Evolutionary conservation across 129 eudicot species (phyloP).

Genomic region (Flaveria sonorensis): DNA sequence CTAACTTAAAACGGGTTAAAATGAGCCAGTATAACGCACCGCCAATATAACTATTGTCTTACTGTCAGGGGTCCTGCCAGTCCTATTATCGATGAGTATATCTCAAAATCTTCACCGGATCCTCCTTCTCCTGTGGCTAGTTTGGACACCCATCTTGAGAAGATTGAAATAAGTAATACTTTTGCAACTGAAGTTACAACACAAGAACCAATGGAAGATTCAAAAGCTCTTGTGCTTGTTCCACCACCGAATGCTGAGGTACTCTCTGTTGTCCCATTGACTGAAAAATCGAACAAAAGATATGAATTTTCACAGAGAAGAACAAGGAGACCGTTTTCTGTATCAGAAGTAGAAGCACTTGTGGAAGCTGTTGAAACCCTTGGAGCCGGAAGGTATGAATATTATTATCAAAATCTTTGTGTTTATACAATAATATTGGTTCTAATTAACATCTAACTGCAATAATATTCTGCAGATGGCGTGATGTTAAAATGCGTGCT

Average conservation of each 20-base stretch:
- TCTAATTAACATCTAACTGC: conserved; percentile 8
- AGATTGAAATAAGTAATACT: conserved; percentile 34
- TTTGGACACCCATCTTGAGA: conserved; percentile 39
- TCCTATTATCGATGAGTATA: conserved; percentile 36
- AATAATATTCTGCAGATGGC: conserved; percentile 70
- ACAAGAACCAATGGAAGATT: conserved; percentile 45
- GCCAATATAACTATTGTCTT: neutral
- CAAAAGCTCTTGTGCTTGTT: conserved; percentile 64
- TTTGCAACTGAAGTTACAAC: conserved; percentile 36
- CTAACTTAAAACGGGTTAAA: too few species aligned
- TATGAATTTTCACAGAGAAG: conserved; percentile 72
- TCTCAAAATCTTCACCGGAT: conserved; percentile 34
- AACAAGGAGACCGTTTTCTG: conserved; percentile 81
- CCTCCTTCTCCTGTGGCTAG: conserved; percentile 30
- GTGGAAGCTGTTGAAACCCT: conserved; percentile 97
- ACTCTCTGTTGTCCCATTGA: conserved; percentile 52
- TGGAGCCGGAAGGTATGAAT: conserved; percentile 88
- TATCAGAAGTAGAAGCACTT: conserved; percentile 96
- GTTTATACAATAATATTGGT: neutral
- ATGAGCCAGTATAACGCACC: too few species aligned
- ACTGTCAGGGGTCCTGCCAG: conserved; percentile 47
- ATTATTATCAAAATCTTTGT: neutral
- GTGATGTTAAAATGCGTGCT: conserved; percentile 90
- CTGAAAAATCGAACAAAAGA: conserved; percentile 50
- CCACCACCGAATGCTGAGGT: conserved; percentile 47